phyloP scores from a whole-genome alignment of 306 rosid species.

The Canavalia gladiata region DNA sequence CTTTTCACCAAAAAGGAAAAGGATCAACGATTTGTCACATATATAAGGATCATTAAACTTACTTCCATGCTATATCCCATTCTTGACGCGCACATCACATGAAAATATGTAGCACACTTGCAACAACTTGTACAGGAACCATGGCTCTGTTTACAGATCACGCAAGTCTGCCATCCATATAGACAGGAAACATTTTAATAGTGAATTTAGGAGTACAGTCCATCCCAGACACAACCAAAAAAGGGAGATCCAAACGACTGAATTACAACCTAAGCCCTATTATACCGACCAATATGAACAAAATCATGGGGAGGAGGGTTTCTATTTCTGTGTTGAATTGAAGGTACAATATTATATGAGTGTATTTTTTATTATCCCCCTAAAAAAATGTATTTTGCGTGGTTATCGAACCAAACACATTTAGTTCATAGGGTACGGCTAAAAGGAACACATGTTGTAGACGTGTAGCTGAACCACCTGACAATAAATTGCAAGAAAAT shows the following conservation, averaged over 20 bases:
- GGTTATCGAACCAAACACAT: constrained; percentile 21
- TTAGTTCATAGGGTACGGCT: constrained; percentile 36
- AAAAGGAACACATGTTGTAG: constrained; percentile 24
- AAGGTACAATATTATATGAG: neutral
- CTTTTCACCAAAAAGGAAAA: neutral
- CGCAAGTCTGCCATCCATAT: constrained; percentile 72
- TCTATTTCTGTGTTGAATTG: neutral
- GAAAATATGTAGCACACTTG: constrained; percentile 96
- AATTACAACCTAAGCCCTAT: constrained; percentile 1
- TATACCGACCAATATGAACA: neutral
- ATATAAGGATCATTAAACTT: constrained; percentile 52
- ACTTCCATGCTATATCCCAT: constrained; percentile 93
- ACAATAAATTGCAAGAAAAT: constrained; percentile 37
- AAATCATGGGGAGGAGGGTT: neutral
- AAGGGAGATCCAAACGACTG: neutral
- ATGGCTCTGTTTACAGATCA: constrained; percentile 85
- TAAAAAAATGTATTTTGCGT: constrained; percentile 15
- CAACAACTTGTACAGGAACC: constrained; percentile 91
- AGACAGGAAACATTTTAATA: constrained; percentile 24
- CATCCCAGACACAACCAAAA: neutral
- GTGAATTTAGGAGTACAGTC: constrained; percentile 3
- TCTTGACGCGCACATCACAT: constrained; percentile 82
- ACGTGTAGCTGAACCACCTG: constrained; percentile 27
- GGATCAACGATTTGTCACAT: constrained; percentile 14
- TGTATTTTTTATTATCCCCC: neutral